Evolutionary conservation across 805 yeast genomes (phyloP).

Genomic region (Aciculoconidium aculeatum): DNA sequence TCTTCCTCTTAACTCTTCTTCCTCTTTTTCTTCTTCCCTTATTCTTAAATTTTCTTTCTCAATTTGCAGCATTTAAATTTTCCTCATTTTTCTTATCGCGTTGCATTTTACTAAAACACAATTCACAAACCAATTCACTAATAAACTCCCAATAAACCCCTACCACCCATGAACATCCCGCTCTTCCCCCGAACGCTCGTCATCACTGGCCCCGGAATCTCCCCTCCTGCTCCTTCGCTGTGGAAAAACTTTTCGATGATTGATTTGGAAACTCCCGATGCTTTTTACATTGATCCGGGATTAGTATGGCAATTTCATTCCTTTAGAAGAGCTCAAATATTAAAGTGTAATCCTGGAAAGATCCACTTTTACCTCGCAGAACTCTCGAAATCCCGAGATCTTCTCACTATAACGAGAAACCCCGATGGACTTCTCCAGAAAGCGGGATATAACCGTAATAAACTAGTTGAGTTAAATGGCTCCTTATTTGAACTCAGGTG

Average conservation of each 20-base stretch:
- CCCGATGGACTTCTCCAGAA: constrained; percentile 71
- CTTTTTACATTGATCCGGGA: constrained; percentile 76
- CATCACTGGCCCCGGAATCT: no score
- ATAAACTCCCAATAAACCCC: no score
- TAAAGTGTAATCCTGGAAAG: constrained; percentile 61
- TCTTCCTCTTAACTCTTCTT: no score
- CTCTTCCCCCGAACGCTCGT: no score
- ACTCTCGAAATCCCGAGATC: constrained; percentile 42
- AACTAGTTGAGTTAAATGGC: constrained; percentile 74
- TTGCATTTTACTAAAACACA: no score
- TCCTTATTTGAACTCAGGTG: constrained; percentile 67
- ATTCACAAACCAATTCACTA: no score
- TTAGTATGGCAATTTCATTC: constrained; percentile 88
- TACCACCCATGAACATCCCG: no score
- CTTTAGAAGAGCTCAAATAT: constrained; percentile 58
- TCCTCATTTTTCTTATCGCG: no score
- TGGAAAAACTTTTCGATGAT: constrained; percentile 77
- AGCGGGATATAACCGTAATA: constrained; percentile 51
- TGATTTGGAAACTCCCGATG: constrained; percentile 89
- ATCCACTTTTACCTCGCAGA: constrained; percentile 71
- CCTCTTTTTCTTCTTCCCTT: no score
- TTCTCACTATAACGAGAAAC: constrained; percentile 74
- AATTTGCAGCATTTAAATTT: no score
- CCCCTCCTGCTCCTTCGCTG: no score
- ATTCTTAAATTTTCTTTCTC: no score